phyloP scores from a whole-genome alignment of 2,329 filamentous ascomycete species.

The Fusarium proliferatum region DNA sequence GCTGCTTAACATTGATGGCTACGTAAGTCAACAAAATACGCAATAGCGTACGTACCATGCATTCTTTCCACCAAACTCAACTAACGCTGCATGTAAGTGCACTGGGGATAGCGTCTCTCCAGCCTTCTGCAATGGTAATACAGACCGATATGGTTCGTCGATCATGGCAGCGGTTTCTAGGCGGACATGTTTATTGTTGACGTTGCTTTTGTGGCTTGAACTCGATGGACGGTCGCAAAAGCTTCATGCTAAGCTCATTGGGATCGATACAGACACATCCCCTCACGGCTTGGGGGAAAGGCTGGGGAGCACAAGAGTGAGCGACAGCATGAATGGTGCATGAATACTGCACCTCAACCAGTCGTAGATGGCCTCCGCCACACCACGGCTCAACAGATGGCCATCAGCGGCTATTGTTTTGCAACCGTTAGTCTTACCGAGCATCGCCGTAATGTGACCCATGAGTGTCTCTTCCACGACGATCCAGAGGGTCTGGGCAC shows the following conservation, averaged over 20 bases:
- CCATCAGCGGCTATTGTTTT: slow-evolving; percentile 8
- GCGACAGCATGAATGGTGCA: slow-evolving; percentile 7
- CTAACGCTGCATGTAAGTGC: not conserved
- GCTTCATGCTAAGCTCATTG: not conserved
- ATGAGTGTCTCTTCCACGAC: not conserved
- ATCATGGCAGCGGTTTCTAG: slow-evolving; percentile 21
- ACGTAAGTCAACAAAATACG: slow-evolving; percentile 12
- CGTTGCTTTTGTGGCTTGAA: slow-evolving; percentile 24
- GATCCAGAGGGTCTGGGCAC: slow-evolving; percentile 1
- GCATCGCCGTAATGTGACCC: slow-evolving; percentile 15
- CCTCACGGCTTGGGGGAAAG: not conserved
- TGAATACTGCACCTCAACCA: slow-evolving; percentile 1
- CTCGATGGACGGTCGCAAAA: slow-evolving; percentile 11
- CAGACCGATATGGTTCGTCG: slow-evolving; percentile 17
- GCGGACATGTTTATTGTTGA: slow-evolving; percentile 22
- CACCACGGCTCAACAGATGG: slow-evolving; percentile 9
- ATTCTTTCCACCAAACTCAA: slow-evolving; percentile 14
- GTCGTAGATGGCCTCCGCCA: slow-evolving; percentile 16
- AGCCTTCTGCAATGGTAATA: slow-evolving; percentile 10
- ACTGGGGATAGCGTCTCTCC: not conserved
- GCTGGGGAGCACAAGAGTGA: not conserved
- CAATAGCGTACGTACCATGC: slow-evolving; percentile 29
- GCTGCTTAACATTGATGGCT: not conserved
- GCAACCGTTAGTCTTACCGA: slow-evolving; percentile 4
- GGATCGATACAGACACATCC: not conserved